Conservation (phyloP, 2,329 filamentous ascomycete genomes). For the Ascomycota sp. region DNA sequence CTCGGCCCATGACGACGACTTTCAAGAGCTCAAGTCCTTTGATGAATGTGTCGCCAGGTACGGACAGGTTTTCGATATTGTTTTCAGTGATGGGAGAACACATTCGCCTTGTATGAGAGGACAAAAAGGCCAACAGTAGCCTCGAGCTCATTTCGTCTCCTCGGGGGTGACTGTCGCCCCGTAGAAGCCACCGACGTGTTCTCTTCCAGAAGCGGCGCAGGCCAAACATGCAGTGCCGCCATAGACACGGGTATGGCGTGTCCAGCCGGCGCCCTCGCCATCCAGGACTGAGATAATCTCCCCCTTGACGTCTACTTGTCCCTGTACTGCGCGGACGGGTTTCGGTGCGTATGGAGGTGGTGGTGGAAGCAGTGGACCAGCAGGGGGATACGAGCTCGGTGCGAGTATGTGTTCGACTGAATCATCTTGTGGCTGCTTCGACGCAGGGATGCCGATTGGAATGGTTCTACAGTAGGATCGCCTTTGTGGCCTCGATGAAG, state of each 20-base stretch:
- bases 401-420: conserved; percentile 14
- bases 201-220: conserved; percentile 24
- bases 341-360: conserved; percentile 15
- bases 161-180: conserved; percentile 29
- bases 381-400: conserved; percentile 27
- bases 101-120: neutral
- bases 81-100: too few species aligned
- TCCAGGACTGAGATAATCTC: conserved; percentile 28
- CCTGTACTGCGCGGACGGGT: conserved; percentile 5
- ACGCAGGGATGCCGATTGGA: conserved; percentile 12
- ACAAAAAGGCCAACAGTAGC: neutral
- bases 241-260: conserved; percentile 34
- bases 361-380: conserved; percentile 23
- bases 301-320: conserved; percentile 20
- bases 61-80: too few species aligned
- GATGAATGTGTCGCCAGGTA: too few species aligned
- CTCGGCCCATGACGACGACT: too few species aligned
- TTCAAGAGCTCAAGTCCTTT: too few species aligned
- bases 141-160: conserved; percentile 19
- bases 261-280: conserved; percentile 27
- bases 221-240: conserved; percentile 34
- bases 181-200: conserved; percentile 27
- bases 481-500: conserved; percentile 14
- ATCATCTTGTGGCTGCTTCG: conserved; percentile 7
- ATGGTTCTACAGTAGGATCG: conserved; percentile 21